Evolutionary conservation across 2,329 filamentous ascomycete genomes (phyloP).

Genomic region (Domatiomyces globalis): DNA sequence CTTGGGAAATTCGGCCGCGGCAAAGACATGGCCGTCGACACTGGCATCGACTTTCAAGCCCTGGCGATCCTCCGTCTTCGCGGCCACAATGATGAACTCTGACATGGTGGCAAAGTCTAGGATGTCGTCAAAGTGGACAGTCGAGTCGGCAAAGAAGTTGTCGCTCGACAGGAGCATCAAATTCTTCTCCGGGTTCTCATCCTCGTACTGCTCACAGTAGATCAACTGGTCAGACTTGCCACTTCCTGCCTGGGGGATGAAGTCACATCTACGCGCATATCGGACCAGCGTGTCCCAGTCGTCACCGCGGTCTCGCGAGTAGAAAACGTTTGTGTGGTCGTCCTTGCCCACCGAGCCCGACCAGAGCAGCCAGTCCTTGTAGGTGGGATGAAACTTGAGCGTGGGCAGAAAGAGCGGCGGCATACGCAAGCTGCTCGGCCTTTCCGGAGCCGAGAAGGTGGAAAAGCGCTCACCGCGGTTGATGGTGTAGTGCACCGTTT

Average conservation of each 20-base stretch:
- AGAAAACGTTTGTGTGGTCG: slow-evolving; percentile 62
- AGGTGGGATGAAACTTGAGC: slow-evolving; percentile 66
- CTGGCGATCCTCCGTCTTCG: slow-evolving; percentile 45
- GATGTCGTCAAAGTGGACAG: slow-evolving; percentile 54
- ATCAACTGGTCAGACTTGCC: slow-evolving; percentile 38
- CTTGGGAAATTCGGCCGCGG: slow-evolving; percentile 68
- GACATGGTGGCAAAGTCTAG: slow-evolving; percentile 86
- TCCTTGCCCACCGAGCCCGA: slow-evolving; percentile 48
- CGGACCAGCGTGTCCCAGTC: slow-evolving; percentile 64
- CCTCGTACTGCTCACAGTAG: slow-evolving; percentile 49
- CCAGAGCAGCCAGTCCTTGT: slow-evolving; percentile 88
- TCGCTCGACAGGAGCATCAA: slow-evolving; percentile 62
- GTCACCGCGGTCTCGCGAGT: slow-evolving; percentile 62
- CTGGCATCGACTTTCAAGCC: slow-evolving; percentile 67
- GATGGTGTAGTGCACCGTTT: slow-evolving; percentile 63
- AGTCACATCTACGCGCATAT: slow-evolving; percentile 71
- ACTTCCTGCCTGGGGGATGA: slow-evolving; percentile 53
- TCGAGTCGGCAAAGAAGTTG: slow-evolving; percentile 57
- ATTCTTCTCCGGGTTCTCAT: slow-evolving; percentile 49
- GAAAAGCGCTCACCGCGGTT: slow-evolving; percentile 64
- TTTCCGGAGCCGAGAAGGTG: slow-evolving; percentile 55
- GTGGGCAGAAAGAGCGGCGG: slow-evolving; percentile 33
- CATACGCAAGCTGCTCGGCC: slow-evolving; percentile 34
- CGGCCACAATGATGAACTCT: slow-evolving; percentile 81
- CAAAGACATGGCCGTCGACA: slow-evolving; percentile 70